A percentile compares a stretch with the other conserved stretches of the same genome.
Conservation (phyloP, 164 flowering plant genomes). For the Liriodendron chinense region DNA sequence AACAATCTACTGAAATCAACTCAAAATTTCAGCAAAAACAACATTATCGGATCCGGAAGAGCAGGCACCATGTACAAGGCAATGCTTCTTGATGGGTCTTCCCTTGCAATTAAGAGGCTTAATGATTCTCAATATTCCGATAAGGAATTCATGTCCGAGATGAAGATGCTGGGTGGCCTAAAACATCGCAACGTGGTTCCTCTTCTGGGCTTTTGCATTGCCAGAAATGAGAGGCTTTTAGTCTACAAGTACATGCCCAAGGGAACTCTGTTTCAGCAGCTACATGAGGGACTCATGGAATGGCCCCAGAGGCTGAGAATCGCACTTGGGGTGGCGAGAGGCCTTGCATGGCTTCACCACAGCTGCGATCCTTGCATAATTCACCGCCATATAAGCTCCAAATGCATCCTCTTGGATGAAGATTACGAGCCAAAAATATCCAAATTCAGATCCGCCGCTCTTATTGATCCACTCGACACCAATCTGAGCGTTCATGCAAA, state of each 20-base stretch:
- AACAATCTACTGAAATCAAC: conserved; percentile 23
- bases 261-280: conserved; percentile 26
- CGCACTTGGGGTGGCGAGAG: conserved; percentile 23
- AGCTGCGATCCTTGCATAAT: conserved; percentile 17
- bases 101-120: conserved; percentile 20
- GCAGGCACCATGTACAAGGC: conserved; percentile 26
- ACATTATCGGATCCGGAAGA: conserved; percentile 20
- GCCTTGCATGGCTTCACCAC: conserved; percentile 30
- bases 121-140: conserved; percentile 21
- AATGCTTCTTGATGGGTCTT: conserved; percentile 20
- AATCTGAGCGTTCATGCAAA: conserved; percentile 16
- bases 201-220: conserved; percentile 33
- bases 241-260: conserved; percentile 33
- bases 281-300: conserved; percentile 15
- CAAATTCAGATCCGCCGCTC: conserved; percentile 19
- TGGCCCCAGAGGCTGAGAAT: conserved; percentile 23
- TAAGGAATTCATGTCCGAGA: conserved; percentile 22
- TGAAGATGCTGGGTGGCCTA: conserved; percentile 17
- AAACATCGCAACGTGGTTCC: conserved; percentile 24
- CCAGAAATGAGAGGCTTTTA: conserved; percentile 31
- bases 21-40: conserved; percentile 18
- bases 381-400: conserved; percentile 24
- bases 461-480: conserved; percentile 20
- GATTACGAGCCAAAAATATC: conserved; percentile 23
- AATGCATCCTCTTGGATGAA: conserved; percentile 23